phyloP scores from a whole-genome alignment of 345 rosid species.

The Raphanus sativus region DNA sequence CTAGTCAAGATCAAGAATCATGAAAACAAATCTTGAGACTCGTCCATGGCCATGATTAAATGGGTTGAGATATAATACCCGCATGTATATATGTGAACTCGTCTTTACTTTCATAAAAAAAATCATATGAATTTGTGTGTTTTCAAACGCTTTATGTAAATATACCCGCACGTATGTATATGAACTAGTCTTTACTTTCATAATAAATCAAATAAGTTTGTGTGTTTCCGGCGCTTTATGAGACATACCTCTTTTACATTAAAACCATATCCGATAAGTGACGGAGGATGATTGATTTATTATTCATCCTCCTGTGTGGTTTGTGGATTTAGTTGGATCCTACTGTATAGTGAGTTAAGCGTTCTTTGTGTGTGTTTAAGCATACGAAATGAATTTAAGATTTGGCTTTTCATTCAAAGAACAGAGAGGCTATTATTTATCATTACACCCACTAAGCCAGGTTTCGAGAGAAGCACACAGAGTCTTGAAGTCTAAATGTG shows the following conservation, averaged over 20 bases:
- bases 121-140: too few relatives aligned
- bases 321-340: not conserved
- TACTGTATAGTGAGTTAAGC: not conserved
- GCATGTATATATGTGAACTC: not conserved
- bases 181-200: not conserved
- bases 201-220: not conserved
- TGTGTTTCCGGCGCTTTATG: not conserved
- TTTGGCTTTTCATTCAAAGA: not conserved
- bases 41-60: conserved; percentile 14
- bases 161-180: not conserved
- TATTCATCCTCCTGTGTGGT: conserved; percentile 33
- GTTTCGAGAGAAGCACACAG: not conserved
- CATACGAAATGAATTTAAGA: not conserved
- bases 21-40: conserved; percentile 1
- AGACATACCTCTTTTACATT: too few relatives aligned
- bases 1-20: conserved; percentile 1
- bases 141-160: too few relatives aligned
- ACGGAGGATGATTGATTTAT: conserved; percentile 29
- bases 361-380: not conserved
- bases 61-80: conserved; percentile 8
- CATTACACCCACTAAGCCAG: not conserved
- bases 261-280: too few relatives aligned
- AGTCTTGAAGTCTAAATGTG: not conserved
- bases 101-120: too few relatives aligned
- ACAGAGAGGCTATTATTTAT: not conserved